Base-by-base conservation (phyloP, 306 rosid species). In the Senna siamea region DNA sequence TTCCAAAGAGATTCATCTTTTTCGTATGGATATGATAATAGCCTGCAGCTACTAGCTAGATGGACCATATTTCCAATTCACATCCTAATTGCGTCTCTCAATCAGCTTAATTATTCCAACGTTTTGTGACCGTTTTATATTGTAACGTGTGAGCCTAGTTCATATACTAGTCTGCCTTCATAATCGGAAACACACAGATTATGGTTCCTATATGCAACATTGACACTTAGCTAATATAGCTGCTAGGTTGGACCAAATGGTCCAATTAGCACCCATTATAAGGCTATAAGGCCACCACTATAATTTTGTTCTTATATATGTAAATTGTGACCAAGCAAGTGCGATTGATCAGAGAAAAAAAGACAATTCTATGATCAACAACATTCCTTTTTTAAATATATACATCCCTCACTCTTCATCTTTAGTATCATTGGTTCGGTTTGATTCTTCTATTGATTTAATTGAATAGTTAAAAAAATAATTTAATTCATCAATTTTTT, bases 1-100 rank as follows among this genome's bases (percentile, higher is more conserved):
- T 35, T 18, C 48, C 30, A 8, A 17, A 37, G 28, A 61, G 48
- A 17, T 18, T 9, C n/a, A 61, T 17, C 67, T 18, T 38, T 61
- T 35, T 12, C 62, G 5, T 26, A 28, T 7, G n/a, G 60, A 1
- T 53, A 9, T 54, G 34, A 20, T 54, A 19, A 18, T 53, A 53
- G 58, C 58, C 61, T 23, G 2, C 7, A 61, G 22, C 44, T 8
- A 6, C 2, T 37, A 37, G 40, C 50, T 32, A 12, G 11, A 20
- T 40, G 70, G 54, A 65, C 70, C 70, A 65, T 40, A 63, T 22
- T 53, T 64, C 69, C 69, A 64, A 40, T 64, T 64, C 0, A 7
- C 13, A 41, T 37, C 4, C 48, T 46, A 62, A 62, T 62, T 62
- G 8, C 10, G 11, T 38, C 50, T 30, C n/a, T 50, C 17, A 44